Percentiles rank a stretch among this genome's conserved stretches.
Evolutionary conservation across 2,329 filamentous ascomycete species (phyloP).

Genomic region (Ceratocystis cacaofunesta): DNA sequence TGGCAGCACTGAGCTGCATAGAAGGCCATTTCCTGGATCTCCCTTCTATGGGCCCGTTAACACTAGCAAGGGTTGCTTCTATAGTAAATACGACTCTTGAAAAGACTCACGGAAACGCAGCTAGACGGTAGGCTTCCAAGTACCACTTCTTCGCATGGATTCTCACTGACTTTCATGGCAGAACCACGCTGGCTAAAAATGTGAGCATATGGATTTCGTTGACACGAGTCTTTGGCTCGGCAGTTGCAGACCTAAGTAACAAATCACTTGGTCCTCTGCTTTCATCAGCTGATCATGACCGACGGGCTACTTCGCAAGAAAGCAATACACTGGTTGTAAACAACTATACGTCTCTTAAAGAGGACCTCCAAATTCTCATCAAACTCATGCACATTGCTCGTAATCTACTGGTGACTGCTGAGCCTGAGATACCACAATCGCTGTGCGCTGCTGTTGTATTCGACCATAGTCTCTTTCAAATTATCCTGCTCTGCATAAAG

Average conservation of each 20-base stretch:
- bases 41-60: slow-evolving; percentile 42
- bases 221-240: slow-evolving; percentile 44
- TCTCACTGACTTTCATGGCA: slow-evolving; percentile 20
- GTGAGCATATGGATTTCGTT: slow-evolving; percentile 52
- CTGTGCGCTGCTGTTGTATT: slow-evolving; percentile 49
- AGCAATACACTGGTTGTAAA: slow-evolving; percentile 48
- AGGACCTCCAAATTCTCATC: slow-evolving; percentile 48
- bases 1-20: slow-evolving; percentile 43
- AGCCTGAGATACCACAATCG: slow-evolving; percentile 51
- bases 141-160: not conserved
- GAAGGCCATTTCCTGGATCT: slow-evolving; percentile 45
- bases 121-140: slow-evolving; percentile 35
- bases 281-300: slow-evolving; percentile 38
- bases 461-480: slow-evolving; percentile 50
- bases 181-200: slow-evolving; percentile 46
- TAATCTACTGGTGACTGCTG: slow-evolving; percentile 48
- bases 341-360: slow-evolving; percentile 45
- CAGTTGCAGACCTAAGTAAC: slow-evolving; percentile 44
- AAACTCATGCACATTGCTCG: slow-evolving; percentile 53
- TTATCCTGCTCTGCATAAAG: slow-evolving; percentile 50
- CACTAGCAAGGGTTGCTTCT: slow-evolving; percentile 38
- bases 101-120: slow-evolving; percentile 46
- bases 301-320: slow-evolving; percentile 44
- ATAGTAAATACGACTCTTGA: slow-evolving; percentile 48
- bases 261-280: slow-evolving; percentile 43